Evolutionary conservation across 345 rosid species (phyloP), one percentile per base, ranked within the genome.

Genomic region (Iberis pinnata): DNA sequence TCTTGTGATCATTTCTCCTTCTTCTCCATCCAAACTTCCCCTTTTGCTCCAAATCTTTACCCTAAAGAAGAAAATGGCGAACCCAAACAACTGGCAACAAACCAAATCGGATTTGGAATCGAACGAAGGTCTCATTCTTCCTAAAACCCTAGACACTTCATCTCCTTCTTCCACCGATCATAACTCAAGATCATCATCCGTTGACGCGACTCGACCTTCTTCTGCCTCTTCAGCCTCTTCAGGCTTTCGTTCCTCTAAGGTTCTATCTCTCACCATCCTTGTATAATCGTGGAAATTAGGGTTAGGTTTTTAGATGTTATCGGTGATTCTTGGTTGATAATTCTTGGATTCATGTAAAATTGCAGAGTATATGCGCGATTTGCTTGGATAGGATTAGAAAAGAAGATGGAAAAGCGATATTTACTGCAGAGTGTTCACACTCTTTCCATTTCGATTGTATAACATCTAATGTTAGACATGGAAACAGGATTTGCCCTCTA

Each of bases 381-480:
- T 90, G 98, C 73, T 74, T 87, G 56, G 71, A 72, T 53, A 68
- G 70, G 63, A 80, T 87, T 41, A 83, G 70, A 61, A 76, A 81
- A 39, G 86, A 88, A 39, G 78, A 64, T 11, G 95, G 96, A 50
- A 89, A 75, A 48, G 96, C 96, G 9, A 83, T 87, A 33, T 90
- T 90, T 56, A 90, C 93, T 3, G 96, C 97, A 18, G 97, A 89
- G 67, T 87, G 98, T 35, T 79, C 96, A 10, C 98, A 90, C 70
- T 79, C 96, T 10, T 90, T 90, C 70, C 98, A 90, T 61, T 87
- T 90, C 67, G 83, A 78, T 36, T 90, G 98, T 75, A 90, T 90
- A 54, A 68, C 86, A 47, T 70, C 89, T 18, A 87, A 81, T 59
- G 98, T 84, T 11, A 80, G 77, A 66, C 84, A 84, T 52, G 96